Base-by-base conservation (phyloP, 345 rosid species). In the Hibiscus syriacus region DNA sequence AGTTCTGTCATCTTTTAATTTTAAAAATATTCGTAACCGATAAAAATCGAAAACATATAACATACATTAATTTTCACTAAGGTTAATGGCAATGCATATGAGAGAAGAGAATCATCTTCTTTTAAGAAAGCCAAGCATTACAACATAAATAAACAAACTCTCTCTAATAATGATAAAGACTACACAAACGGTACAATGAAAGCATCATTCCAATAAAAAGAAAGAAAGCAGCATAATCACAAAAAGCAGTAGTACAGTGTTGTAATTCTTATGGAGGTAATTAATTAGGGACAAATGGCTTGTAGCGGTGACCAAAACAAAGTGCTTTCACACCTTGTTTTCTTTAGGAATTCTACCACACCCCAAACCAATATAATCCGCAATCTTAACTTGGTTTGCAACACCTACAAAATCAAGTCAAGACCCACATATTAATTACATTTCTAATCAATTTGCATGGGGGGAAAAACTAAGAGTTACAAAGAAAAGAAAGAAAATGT, bases 121-220 rank as follows among this genome's bases (percentile, higher is more conserved):
- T 85, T 84, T 81, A 78, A n/a, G n/a, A n/a, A 87, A 88, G 83
- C 80, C 87, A 88, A 77, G 27, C 76, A 75, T 65, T 84, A 86
- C 83, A 82, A 74, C 77, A 74, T 78, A 77, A 52, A 8, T 58
- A 77, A 67, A 68, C 43, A 63, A 72, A 79, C 78, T 65, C 79
- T 50, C 70, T 38, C n/a, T n/a, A 70, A 65, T 46, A 5, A 46
- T n/a, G n/a, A n/a, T n/a, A 49, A 50, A 66, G 60, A 55, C 58
- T 30, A 30, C 2, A 58, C 50, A 66, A 69, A 69, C 66, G 29
- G 30, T n/a, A 46, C 2, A 66, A 32, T 29, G 55, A 67, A 67
- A 53, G 52, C 66, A 62, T 61, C 48, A 60, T 23, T n/a, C n/a
- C n/a, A n/a, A n/a, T n/a, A n/a, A n/a, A n/a, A n/a, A n/a, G n/a